These are phyloP conservation scores for Myochromella boudieri DNA, from an alignment of 768 basidiomycete species.

Conservation along the genomic window DNA sequence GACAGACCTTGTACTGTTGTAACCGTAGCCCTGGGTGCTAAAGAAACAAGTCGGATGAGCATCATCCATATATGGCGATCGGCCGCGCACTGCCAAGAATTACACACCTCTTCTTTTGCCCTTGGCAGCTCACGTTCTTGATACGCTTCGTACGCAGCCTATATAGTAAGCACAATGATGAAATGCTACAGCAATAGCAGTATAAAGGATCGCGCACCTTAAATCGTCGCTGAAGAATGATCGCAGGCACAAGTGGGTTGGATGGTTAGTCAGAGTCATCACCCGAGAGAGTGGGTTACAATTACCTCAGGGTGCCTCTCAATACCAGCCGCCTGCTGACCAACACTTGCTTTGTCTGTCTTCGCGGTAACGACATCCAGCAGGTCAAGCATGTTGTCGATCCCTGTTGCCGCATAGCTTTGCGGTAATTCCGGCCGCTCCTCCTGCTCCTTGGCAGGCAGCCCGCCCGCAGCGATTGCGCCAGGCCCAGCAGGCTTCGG, in stretches of 20 bases:
- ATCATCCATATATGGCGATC: neutral
- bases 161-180: slow-evolving; percentile 10
- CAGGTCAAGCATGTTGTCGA: slow-evolving; percentile 89
- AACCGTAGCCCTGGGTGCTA: slow-evolving; percentile 88
- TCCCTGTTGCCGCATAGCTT: slow-evolving; percentile 79
- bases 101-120: slow-evolving; percentile 66
- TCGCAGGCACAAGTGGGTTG: slow-evolving; percentile 10
- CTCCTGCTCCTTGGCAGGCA: slow-evolving; percentile 11
- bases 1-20: slow-evolving; percentile 79
- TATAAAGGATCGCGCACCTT: slow-evolving; percentile 49
- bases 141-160: slow-evolving; percentile 91
- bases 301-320: slow-evolving; percentile 91
- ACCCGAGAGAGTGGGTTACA: slow-evolving; percentile 9
- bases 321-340: slow-evolving; percentile 81
- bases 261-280: neutral
- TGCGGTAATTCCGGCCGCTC: slow-evolving; percentile 46
- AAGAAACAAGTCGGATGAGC: slow-evolving; percentile 6
- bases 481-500: slow-evolving; percentile 80
- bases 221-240: slow-evolving; percentile 70
- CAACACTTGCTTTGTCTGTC: slow-evolving; percentile 90
- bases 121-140: slow-evolving; percentile 83
- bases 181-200: slow-evolving; percentile 4
- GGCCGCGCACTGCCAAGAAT: neutral
- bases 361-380: slow-evolving; percentile 88
- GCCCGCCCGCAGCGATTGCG: slow-evolving; percentile 64